Evolutionary conservation across 179 eudicot genomes (phyloP).

Genomic region (Drosera spatulata): DNA sequence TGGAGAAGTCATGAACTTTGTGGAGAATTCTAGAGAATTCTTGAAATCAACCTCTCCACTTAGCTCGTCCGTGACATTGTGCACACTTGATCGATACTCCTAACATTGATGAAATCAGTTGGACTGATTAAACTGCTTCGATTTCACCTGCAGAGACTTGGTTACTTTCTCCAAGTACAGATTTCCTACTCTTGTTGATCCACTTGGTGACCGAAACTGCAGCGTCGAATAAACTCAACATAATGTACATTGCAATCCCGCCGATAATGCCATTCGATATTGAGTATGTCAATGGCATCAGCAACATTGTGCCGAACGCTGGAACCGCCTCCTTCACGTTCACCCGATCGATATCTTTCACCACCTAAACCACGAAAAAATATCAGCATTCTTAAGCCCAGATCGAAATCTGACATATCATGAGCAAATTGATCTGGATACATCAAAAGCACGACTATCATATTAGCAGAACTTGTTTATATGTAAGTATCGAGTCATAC

Average conservation of each 20-base stretch:
- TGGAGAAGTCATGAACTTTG: too few species aligned
- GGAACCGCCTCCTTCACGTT: constrained; percentile 70
- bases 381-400: background rate
- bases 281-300: constrained; percentile 87
- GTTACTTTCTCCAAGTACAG: constrained; percentile 54
- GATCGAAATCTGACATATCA: background rate
- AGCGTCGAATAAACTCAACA: constrained; percentile 44
- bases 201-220: constrained; percentile 30
- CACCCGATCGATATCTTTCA: constrained; percentile 64
- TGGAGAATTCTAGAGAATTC: too few species aligned
- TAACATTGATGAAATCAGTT: too few species aligned
- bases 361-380: constrained; percentile 3
- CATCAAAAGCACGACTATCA: background rate
- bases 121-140: too few species aligned
- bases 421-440: background rate
- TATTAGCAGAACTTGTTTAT: too few species aligned
- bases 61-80: too few species aligned
- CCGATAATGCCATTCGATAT: constrained; percentile 79
- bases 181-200: constrained; percentile 39
- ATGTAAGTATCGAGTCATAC: background rate
- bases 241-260: constrained; percentile 63
- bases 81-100: too few species aligned
- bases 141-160: constrained; percentile 42
- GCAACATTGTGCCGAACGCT: constrained; percentile 60
- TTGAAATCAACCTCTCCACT: too few species aligned